Evolutionary conservation across 2,329 filamentous ascomycete genomes (phyloP), one percentile per base, ranked within the genome.

Genomic region (Aspergillus sp.): DNA sequence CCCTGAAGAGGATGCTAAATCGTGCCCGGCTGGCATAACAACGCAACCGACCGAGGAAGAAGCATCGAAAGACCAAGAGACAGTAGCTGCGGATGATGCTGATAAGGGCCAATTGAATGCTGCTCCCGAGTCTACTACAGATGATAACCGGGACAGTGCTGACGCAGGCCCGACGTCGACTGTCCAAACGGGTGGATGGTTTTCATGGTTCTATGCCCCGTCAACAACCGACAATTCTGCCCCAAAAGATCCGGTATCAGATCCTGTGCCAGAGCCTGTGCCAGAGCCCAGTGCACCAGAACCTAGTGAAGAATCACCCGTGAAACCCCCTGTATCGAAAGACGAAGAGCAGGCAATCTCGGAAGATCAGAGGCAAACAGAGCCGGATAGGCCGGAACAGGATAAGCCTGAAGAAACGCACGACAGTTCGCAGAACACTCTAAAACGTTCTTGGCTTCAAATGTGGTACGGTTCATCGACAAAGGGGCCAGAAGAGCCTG

Each of bases 391-490:
- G 47, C 8, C 60, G n/a, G 61, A 66, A 6, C 54, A 59, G 48
- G 62, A 64, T 19, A 57, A 57, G 52, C 60, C 61, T 41, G 32
- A 58, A 5, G 58, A 64, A 44, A 48, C 65, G 3, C 42, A 48
- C 6, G 60, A 50, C 11, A 30, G n/a, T 17, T 30, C 47, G 3
- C 47, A 69, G 3, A 63, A 55, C 11, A 58, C 73, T 27, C 72
- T 73, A 41, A 80, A 76, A 59, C 72, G 76, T 54, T 78, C 77
- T 47, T 80, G 77, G 79, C 70, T 80, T 59, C 77, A 79, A 60
- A 77, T 80, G 73, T 80, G 75, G 78, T 73, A 73, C 60, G 73
- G 74, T 47, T 64, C 68, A 11, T 64, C 69, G 23, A 54, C 67
- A 25, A 73, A 71, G 51, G 59, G 65, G 32, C 60, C 62, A 56